Base-by-base conservation (phyloP, 768 basidiomycete species). In the Xanthoconium stramineum region DNA sequence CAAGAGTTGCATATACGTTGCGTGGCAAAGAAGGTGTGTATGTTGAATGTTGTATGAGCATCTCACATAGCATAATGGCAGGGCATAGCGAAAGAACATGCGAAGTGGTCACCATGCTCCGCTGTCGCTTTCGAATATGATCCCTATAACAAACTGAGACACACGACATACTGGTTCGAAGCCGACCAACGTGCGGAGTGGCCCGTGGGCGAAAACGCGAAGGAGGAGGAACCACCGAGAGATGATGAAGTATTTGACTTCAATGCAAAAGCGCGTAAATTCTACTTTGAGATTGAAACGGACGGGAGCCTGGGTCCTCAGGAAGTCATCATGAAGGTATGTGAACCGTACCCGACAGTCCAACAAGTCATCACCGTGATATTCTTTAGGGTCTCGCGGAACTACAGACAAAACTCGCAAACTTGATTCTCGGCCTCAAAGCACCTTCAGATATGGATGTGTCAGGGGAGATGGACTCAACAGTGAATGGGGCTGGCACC, bases 41-140 rank as follows among this genome's bases (percentile, higher is more conserved):
- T 32, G 20, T 55, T 35, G 43, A 43, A 50, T 29, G 60, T 19
- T 35, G 17, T 20, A 7, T 24, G 33, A 32, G 30, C 50, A 32
- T 36, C 45, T 37, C 24, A 54, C 56, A 45, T 40, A 51, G 20
- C 24, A 33, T 14, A 20, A 20, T 43, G 36, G n/a, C 65, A 98
- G 96, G 96, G 96, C 40, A 88, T 97, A 57, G 94, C 96, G 5
- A 98, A 98, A 77, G 94, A 97, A 70, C 97, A 99, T 68, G 94
- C 97, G 13, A 99, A 99, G 75, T 99, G 96, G 93, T 96, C 94
- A 0, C 96, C 97, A 13, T 91, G 94, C 57, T 90, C 94, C 2
- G 94, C 97, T 9, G 87, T 99, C 17, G 84, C 88, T 9, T 98
- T 96, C 61, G 97, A 99, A 75, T 99, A 99, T 60, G 97, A 99